Evolutionary conservation across 164 flowering plant genomes (phyloP).

Genomic region (Berberis thunbergii): DNA sequence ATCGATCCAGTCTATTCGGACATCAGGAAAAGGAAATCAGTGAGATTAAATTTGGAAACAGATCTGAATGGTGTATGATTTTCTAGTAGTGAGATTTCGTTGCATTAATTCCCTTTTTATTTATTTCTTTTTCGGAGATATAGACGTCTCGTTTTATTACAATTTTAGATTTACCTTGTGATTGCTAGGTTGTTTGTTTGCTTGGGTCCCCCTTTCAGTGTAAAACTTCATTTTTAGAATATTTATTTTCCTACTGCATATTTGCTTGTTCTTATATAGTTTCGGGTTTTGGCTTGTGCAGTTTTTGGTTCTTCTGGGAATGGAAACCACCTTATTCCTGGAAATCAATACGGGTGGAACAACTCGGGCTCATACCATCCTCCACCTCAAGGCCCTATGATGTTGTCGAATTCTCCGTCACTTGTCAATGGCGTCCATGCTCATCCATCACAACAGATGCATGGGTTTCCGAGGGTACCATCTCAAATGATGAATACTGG

Average conservation of each 20-base stretch:
- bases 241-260: no score
- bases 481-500: slow-evolving; percentile 46
- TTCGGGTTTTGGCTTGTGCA: slow-evolving; percentile 6
- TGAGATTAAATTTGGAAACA: no score
- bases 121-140: no score
- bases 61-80: no score
- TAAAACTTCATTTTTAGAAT: background rate
- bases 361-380: slow-evolving; percentile 43
- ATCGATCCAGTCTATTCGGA: no score
- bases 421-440: slow-evolving; percentile 43
- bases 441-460: slow-evolving; percentile 32
- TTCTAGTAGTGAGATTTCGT: no score
- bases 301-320: slow-evolving; percentile 55
- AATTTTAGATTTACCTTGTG: no score
- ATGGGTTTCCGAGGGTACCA: slow-evolving; percentile 35
- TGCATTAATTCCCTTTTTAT: no score
- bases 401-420: slow-evolving; percentile 76
- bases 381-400: slow-evolving; percentile 36
- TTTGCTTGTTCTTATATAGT: background rate
- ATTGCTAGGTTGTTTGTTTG: no score
- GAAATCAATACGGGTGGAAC: slow-evolving; percentile 52
- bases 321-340: slow-evolving; percentile 44
- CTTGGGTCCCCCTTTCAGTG: no score
- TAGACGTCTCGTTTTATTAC: no score
- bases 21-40: no score